These are phyloP conservation scores for Verticillium dahliae DNA, from an alignment of 2,329 filamentous ascomycete species.

Conservation along the genomic window DNA sequence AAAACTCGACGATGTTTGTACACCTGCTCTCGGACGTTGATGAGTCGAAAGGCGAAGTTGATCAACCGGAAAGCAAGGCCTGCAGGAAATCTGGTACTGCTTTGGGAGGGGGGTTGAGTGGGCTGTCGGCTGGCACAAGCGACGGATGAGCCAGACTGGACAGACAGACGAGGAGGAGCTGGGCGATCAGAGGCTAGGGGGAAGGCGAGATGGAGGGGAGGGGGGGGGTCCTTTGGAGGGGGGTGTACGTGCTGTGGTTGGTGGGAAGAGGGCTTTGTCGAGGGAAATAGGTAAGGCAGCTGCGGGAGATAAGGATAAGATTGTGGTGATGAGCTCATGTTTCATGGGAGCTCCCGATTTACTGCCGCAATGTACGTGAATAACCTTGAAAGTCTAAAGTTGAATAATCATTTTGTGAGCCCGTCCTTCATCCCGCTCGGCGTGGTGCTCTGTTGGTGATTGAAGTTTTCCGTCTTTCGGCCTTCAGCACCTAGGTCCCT, in stretches of 20 bases:
- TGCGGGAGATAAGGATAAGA: background rate
- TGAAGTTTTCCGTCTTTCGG: background rate
- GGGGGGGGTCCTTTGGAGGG: background rate
- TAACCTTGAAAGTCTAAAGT: background rate
- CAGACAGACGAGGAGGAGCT: background rate
- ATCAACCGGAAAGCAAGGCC: background rate
- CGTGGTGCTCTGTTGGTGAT: background rate
- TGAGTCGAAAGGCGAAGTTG: background rate
- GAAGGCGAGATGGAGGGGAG: background rate
- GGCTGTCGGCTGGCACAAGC: background rate
- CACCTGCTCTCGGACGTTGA: background rate
- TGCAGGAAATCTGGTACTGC: background rate
- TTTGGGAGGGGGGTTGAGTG: background rate
- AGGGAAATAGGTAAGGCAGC: background rate
- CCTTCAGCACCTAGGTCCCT: no score
- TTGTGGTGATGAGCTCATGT: background rate
- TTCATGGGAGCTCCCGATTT: background rate
- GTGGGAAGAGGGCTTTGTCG: background rate
- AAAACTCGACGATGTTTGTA: background rate
- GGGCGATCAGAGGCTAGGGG: background rate
- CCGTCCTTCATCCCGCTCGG: no score
- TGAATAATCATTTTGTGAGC: no score
- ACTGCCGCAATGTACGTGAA: background rate
- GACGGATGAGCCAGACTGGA: no score
- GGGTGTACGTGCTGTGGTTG: background rate